These are phyloP conservation scores for Xylona heveae DNA, from an alignment of 495 filamentous ascomycete species.

Conservation along the genomic window DNA sequence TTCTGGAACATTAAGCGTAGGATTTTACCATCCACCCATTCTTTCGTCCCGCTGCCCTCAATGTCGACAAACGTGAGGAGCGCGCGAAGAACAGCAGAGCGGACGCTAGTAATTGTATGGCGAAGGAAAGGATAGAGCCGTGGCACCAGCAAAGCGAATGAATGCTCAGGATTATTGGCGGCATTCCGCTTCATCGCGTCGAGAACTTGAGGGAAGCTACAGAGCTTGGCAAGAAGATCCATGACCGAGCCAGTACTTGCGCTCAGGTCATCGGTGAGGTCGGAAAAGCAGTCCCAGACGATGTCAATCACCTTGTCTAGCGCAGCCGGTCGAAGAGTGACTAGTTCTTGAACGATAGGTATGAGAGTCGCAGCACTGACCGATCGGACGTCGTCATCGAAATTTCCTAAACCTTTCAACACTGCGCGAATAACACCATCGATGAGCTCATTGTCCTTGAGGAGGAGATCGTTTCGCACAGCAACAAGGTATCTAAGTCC, in stretches of 20 bases:
- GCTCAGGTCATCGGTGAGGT: constrained; percentile 85
- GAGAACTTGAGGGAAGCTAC: constrained; percentile 80
- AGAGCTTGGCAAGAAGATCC: constrained; percentile 89
- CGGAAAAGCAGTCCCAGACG: constrained; percentile 92
- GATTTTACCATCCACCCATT: constrained; percentile 81
- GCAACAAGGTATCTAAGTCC: constrained; percentile 86
- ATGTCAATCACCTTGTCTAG: constrained; percentile 71
- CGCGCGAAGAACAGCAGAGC: constrained; percentile 78
- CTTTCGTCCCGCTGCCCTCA: constrained; percentile 59
- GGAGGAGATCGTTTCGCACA: constrained; percentile 73
- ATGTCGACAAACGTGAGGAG: constrained; percentile 82
- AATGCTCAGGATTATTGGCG: constrained; percentile 56
- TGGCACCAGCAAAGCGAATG: constrained; percentile 80
- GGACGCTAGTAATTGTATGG: constrained; percentile 90
- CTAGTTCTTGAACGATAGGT: constrained; percentile 85
- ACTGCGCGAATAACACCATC: constrained; percentile 83
- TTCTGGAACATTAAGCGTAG: constrained; percentile 86
- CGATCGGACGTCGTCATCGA: constrained; percentile 86
- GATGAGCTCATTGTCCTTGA: constrained; percentile 63
- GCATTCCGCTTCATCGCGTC: constrained; percentile 88
- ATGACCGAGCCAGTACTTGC: constrained; percentile 95
- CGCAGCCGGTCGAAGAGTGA: constrained; percentile 53
- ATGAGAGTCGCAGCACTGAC: constrained; percentile 93
- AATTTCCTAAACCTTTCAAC: constrained; percentile 82
- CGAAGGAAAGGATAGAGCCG: constrained; percentile 89